Conservation (phyloP, 345 rosid species). For the Corchorus olitorius region DNA sequence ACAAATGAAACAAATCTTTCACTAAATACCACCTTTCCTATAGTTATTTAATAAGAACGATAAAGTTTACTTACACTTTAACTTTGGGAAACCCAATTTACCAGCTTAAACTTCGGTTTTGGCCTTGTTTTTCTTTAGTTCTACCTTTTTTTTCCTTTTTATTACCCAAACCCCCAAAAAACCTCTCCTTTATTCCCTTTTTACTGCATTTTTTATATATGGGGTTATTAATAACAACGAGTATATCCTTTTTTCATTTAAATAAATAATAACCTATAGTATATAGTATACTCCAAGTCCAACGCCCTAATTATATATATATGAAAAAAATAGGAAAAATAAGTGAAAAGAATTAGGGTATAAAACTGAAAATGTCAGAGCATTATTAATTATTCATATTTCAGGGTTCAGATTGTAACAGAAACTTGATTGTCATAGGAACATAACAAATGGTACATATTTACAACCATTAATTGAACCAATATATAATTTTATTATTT, state of each 20-base stretch:
- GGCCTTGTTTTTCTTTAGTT: neutral
- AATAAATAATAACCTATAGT: too few species aligned
- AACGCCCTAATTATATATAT: too few species aligned
- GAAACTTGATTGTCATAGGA: neutral
- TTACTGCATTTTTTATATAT: neutral
- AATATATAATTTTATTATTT: neutral
- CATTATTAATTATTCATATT: neutral
- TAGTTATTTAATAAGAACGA: conserved; percentile 28
- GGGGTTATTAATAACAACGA: too few species aligned
- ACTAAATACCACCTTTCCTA: conserved; percentile 28
- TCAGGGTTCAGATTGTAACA: conserved; percentile 11
- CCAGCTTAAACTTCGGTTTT: conserved; percentile 31
- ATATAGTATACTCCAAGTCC: too few species aligned
- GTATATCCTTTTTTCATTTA: too few species aligned
- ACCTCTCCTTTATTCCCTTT: neutral
- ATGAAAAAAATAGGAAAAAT: neutral
- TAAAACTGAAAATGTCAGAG: conserved; percentile 11
- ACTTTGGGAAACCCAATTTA: conserved; percentile 34
- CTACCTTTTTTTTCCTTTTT: neutral
- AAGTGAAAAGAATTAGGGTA: neutral
- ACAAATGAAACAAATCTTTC: conserved; percentile 39
- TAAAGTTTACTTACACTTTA: conserved; percentile 34
- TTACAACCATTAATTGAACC: neutral
- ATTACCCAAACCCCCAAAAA: neutral
- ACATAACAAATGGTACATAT: neutral